Evolutionary conservation across 345 rosid species (phyloP).

Genomic region (Schrenkiella parvula): DNA sequence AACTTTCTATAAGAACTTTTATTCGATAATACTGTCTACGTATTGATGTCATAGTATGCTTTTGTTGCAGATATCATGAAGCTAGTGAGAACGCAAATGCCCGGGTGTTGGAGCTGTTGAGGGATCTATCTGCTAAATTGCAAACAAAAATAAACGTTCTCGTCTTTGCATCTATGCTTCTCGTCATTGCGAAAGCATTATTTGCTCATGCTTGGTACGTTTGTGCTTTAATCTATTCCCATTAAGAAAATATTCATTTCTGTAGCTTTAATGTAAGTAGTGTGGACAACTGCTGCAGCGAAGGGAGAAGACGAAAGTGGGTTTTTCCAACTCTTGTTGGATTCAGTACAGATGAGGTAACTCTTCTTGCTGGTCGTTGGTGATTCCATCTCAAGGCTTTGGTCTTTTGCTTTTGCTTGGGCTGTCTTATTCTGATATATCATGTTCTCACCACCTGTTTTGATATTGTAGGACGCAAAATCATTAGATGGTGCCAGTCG

Average conservation of each 20-base stretch:
- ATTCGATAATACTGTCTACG: neutral
- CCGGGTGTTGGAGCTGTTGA: constrained; percentile 73
- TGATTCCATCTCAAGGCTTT: neutral
- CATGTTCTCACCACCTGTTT: neutral
- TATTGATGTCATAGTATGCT: neutral
- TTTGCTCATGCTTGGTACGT: constrained; percentile 82
- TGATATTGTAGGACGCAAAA: constrained; percentile 42
- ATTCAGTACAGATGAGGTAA: constrained; percentile 56
- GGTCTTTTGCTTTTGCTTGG: neutral
- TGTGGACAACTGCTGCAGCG: constrained; percentile 49
- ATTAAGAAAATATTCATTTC: constrained; percentile 1
- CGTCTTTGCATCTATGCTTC: constrained; percentile 83
- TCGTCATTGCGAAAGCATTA: constrained; percentile 85
- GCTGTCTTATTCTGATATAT: neutral
- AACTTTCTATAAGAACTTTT: neutral
- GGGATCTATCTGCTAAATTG: constrained; percentile 75
- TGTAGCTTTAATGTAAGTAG: constrained; percentile 18
- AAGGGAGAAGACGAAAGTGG: constrained; percentile 95
- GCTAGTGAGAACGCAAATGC: constrained; percentile 71
- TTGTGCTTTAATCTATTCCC: neutral
- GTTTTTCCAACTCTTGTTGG: constrained; percentile 70
- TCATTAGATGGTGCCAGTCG: constrained; percentile 33
- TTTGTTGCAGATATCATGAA: constrained; percentile 68
- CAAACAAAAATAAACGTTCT: constrained; percentile 79
- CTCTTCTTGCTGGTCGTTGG: neutral